These are phyloP conservation scores for Moelleriella libera DNA, from an alignment of 2,329 filamentous ascomycete species.

Conservation along the genomic window DNA sequence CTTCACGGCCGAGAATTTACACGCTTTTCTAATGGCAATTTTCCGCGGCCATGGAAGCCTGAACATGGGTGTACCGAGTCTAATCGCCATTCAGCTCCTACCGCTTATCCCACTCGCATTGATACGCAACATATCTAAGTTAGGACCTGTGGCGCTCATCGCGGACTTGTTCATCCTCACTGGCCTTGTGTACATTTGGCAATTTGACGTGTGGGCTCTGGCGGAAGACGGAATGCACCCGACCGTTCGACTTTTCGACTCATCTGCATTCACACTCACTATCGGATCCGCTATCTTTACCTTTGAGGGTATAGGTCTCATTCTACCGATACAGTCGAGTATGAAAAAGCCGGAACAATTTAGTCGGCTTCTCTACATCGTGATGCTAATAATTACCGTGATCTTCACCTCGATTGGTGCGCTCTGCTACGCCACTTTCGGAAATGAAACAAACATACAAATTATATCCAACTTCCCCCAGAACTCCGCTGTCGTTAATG, in stretches of 20 bases:
- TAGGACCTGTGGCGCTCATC: conserved; percentile 53
- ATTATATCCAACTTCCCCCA: conserved; percentile 68
- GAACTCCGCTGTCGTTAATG: conserved; percentile 56
- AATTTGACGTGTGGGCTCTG: conserved; percentile 49
- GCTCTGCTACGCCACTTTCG: conserved; percentile 63
- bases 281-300: conserved; percentile 65
- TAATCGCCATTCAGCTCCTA: conserved; percentile 54
- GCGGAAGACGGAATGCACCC: conserved; percentile 39
- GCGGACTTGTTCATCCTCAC: conserved; percentile 61
- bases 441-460: conserved; percentile 53
- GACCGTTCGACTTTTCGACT: conserved; percentile 56
- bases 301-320: conserved; percentile 65
- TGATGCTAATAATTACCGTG: conserved; percentile 61
- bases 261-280: conserved; percentile 52
- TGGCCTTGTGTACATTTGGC: conserved; percentile 60
- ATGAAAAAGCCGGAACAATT: conserved; percentile 61
- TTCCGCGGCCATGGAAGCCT: conserved; percentile 32
- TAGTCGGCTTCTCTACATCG: conserved; percentile 45
- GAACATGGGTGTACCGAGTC: conserved; percentile 31
- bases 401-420: conserved; percentile 61
- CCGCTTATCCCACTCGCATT: conserved; percentile 52
- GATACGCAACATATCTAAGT: conserved; percentile 63
- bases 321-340: conserved; percentile 61
- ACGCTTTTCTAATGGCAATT: conserved; percentile 52
- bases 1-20: conserved; percentile 62